Conservation (phyloP, 2,329 filamentous ascomycete species). For the Lithohypha guttulata region DNA sequence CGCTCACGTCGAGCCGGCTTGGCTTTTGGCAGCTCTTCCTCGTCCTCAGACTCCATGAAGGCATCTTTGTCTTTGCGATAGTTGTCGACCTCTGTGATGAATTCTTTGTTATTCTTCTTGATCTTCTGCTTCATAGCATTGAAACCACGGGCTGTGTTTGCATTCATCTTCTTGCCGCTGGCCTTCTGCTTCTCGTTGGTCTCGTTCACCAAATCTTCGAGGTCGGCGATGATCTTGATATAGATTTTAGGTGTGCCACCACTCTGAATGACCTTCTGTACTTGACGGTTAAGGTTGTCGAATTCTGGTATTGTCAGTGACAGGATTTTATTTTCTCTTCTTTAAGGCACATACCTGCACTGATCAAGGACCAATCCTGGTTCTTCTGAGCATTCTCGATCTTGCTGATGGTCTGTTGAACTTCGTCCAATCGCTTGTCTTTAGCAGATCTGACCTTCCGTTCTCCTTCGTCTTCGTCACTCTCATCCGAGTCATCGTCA, state of each 20-base stretch:
- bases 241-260: slow-evolving; percentile 80
- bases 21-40: slow-evolving; percentile 41
- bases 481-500: slow-evolving; percentile 65
- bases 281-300: slow-evolving; percentile 85
- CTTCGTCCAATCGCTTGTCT: slow-evolving; percentile 90
- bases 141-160: slow-evolving; percentile 81
- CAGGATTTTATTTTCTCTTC: no score
- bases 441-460: slow-evolving; percentile 94
- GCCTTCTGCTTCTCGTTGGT: slow-evolving; percentile 92
- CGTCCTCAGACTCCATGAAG: slow-evolving; percentile 77
- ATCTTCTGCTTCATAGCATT: slow-evolving; percentile 97
- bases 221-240: slow-evolving; percentile 81
- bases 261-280: slow-evolving; percentile 64
- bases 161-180: slow-evolving; percentile 96
- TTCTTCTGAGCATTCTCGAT: slow-evolving; percentile 98
- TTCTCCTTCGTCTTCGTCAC: slow-evolving; percentile 73
- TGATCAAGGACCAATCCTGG: slow-evolving; percentile 90
- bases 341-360: slow-evolving; percentile 60
- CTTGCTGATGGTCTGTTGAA: slow-evolving; percentile 76
- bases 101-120: slow-evolving; percentile 97
- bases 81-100: slow-evolving; percentile 72
- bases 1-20: slow-evolving; percentile 34
- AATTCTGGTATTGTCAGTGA: no score
- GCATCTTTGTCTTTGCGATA: slow-evolving; percentile 76
- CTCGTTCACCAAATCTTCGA: slow-evolving; percentile 92